phyloP scores from a whole-genome alignment of 768 basidiomycete genomes.

The Amanita pallidorosea region DNA sequence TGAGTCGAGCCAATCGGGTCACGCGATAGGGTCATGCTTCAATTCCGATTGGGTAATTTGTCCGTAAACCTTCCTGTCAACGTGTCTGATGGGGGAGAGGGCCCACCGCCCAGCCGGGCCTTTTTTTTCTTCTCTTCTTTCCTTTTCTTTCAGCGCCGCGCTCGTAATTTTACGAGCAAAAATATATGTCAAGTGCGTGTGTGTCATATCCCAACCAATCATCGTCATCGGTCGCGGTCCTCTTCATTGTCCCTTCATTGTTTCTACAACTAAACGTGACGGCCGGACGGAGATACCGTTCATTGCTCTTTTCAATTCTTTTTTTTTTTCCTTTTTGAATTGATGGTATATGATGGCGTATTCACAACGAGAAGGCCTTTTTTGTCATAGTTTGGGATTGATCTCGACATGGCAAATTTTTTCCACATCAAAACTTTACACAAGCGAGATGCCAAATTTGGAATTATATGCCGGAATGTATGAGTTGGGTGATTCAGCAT shows the following conservation, averaged over 20 bases:
- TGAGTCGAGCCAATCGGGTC: slow-evolving; percentile 3
- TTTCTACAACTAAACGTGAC: too few species aligned
- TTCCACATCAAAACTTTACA: neutral
- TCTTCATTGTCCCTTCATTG: too few species aligned
- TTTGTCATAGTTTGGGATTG: neutral
- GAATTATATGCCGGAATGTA: neutral
- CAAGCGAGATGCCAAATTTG: neutral
- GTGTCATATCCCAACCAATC: too few species aligned
- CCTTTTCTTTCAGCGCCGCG: too few species aligned
- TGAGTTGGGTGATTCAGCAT: neutral
- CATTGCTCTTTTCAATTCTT: too few species aligned
- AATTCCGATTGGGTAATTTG: neutral
- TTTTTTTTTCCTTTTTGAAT: neutral
- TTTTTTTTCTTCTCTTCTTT: too few species aligned
- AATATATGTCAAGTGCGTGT: too few species aligned
- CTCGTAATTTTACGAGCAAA: neutral
- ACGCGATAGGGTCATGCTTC: slow-evolving; percentile 3
- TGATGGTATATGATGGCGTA: neutral
- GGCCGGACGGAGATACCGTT: neutral
- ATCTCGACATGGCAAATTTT: neutral
- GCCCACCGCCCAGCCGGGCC: too few species aligned
- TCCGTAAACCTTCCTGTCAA: neutral
- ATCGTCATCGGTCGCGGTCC: too few species aligned
- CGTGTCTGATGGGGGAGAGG: neutral
- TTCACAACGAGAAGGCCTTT: neutral